Base-by-base conservation (phyloP, 352 stramenopile species). In the Pythium monospermum region DNA sequence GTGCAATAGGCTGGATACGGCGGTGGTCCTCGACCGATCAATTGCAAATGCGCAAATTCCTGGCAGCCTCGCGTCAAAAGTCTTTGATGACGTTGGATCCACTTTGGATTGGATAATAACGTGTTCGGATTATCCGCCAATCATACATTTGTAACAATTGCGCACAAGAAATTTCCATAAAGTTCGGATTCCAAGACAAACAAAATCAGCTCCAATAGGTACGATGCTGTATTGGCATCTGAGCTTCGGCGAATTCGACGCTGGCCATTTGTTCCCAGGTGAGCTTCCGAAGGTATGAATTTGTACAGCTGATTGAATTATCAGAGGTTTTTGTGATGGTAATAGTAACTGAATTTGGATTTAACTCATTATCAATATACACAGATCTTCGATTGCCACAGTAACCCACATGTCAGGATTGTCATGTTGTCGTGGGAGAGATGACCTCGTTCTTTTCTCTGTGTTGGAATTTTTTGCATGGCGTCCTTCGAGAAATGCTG, bases 21-120 rank as follows among this genome's bases (percentile, higher is more conserved):
- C 38, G 22, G 28, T 41, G 28, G 30, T 28, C 43, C 49, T 44
- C 38, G 27, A 33, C 18, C 51, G n/a, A 10, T 46, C 39, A 10
- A 25, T 23, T 3, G 15, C 19, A 41, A 26, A 32, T 36, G 28
- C 30, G 16, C 28, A 27, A n/a, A n/a, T n/a, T n/a, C n/a, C n/a
- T 6, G 16, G 12, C 23, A 7, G 10, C 45, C 22, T 45, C 33
- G 39, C 57, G 49, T 55, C 47, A 52, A 38, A 31, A 15, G 30
- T n/a, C 18, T 13, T 8, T 45, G 58, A 61, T 66, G 58, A 66
- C 58, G 58, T 61, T 53, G 51, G 58, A 59, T 44, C 41, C 32
- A 61, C 31, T 16, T 41, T 19, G 25, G 5, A 66, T 66, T 66
- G 58, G 58, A 16, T 38, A 41, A 49, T 47, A 55, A 32, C 21